Base-by-base conservation (phyloP, 441 rosid genomes). In the Erodium moschatum region DNA sequence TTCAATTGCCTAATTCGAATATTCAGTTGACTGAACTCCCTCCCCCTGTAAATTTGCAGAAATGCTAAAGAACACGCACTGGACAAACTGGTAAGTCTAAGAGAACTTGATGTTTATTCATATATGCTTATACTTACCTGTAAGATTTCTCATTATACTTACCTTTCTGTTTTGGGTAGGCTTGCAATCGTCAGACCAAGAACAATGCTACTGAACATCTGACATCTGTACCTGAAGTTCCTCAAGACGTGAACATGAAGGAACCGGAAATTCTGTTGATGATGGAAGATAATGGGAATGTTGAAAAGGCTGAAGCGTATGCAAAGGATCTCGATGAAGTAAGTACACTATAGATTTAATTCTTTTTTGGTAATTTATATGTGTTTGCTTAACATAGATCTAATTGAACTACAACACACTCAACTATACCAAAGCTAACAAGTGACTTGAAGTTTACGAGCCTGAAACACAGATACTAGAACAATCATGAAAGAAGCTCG, bases 281-380 rank as follows among this genome's bases (percentile, higher is more conserved):
- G 24, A 40, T 78, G 66, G 92, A 90, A 76, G 78, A 70, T 72
- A 77, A 83, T 70, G 86, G 76, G 68, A 87, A 81, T 72, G 82
- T 86, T 42, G 83, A 85, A 75, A 89, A 77, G 78, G 97, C 96
- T 40, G 97, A 91, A 81, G 91, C 86, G 66, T 95, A 84, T 74
- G 72, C 82, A 58, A 91, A 82, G 79, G 87, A 83, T 78, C 96
- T 95, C 66, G 97, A 90, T 46, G 81, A 81, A 78, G 99, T 86
- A 80, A 80, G 89, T 83, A 33, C 1, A 33, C 38, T 33, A 33
- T 33, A 3, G 38, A 33, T 33, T 33, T 33, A 33, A 3, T 33
- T 33, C 38, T 33, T 33, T 33, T 33, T 33, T 44, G 65, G n/a
- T 42, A 13, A 65, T 54, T 31, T 66, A 62, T 48, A 20, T 44